Percentiles rank a stretch among this genome's conserved stretches.
phyloP scores from a whole-genome alignment of 495 filamentous ascomycete genomes.

The Eremomyces bilateralis region DNA sequence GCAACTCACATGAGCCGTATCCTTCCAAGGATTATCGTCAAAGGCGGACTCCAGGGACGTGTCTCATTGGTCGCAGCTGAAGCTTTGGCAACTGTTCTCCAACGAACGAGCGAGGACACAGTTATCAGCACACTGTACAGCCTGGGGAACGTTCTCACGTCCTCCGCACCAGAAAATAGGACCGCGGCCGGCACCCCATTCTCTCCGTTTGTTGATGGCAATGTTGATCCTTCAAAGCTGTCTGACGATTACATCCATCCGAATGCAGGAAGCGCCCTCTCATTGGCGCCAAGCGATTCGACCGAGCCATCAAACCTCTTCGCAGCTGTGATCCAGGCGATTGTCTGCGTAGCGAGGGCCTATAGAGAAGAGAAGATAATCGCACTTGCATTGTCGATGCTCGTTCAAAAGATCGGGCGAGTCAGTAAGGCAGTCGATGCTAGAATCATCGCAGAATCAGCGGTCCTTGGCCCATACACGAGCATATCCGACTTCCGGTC shows the following conservation, averaged over 20 bases:
- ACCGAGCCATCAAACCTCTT: conserved; percentile 53
- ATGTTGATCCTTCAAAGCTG: conserved; percentile 2
- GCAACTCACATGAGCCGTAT: conserved; percentile 62
- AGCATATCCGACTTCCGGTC: conserved; percentile 60
- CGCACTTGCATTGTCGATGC: conserved; percentile 85
- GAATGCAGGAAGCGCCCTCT: conserved; percentile 55
- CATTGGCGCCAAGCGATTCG: conserved; percentile 43
- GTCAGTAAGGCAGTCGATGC: conserved; percentile 55
- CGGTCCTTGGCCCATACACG: conserved; percentile 50
- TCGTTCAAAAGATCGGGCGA: conserved; percentile 78
- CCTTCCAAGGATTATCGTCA: conserved; percentile 64
- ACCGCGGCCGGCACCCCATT: too few relatives aligned
- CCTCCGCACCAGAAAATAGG: conserved; percentile 12
- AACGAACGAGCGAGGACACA: conserved; percentile 68
- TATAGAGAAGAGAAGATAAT: conserved; percentile 80
- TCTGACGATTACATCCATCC: conserved; percentile 25
- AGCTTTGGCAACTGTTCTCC: conserved; percentile 59
- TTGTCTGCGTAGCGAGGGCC: conserved; percentile 61
- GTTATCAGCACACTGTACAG: conserved; percentile 89
- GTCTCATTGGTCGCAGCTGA: conserved; percentile 55
- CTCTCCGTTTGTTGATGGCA: background rate
- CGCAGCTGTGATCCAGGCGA: conserved; percentile 67
- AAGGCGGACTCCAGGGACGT: conserved; percentile 39
- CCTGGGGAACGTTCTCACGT: conserved; percentile 71
- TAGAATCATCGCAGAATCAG: conserved; percentile 62